These are phyloP conservation scores for Fonsecaea multimorphosa DNA, from an alignment of 2,329 filamentous ascomycete species.

Conservation along the genomic window DNA sequence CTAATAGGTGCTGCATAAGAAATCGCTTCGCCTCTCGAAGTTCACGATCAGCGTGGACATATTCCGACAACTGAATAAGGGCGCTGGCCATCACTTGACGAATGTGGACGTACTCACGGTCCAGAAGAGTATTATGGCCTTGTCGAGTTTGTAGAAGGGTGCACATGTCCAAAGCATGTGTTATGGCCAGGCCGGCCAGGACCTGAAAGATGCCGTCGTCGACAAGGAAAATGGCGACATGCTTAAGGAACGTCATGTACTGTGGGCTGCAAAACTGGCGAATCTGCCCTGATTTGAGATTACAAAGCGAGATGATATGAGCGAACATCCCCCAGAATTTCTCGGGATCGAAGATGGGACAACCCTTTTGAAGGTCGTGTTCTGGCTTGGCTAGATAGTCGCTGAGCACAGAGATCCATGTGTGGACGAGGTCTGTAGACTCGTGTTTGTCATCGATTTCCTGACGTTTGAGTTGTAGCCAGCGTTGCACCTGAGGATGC, in stretches of 20 bases:
- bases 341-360: slow-evolving; percentile 10
- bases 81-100: slow-evolving; percentile 10
- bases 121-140: background rate
- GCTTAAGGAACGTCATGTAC: slow-evolving; percentile 18
- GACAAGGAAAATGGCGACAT: slow-evolving; percentile 14
- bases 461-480: slow-evolving; percentile 20
- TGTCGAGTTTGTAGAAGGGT: background rate
- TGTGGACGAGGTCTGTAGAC: slow-evolving; percentile 5
- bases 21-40: slow-evolving; percentile 14
- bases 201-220: slow-evolving; percentile 12
- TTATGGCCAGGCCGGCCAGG: slow-evolving; percentile 7
- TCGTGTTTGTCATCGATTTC: slow-evolving; percentile 17
- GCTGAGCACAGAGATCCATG: slow-evolving; percentile 12
- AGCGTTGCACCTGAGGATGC: slow-evolving; percentile 15
- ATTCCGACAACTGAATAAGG: slow-evolving; percentile 14
- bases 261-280: slow-evolving; percentile 10
- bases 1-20: background rate
- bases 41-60: slow-evolving; percentile 7
- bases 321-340: slow-evolving; percentile 22
- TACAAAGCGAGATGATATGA: slow-evolving; percentile 15
- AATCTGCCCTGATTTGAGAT: background rate
- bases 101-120: slow-evolving; percentile 22
- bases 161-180: slow-evolving; percentile 24
- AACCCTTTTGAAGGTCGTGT: background rate
- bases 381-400: slow-evolving; percentile 17